Evolutionary conservation across 331 rosid genomes (phyloP), one percentile per base, ranked within the genome.

Genomic region (Malus hybrid): DNA sequence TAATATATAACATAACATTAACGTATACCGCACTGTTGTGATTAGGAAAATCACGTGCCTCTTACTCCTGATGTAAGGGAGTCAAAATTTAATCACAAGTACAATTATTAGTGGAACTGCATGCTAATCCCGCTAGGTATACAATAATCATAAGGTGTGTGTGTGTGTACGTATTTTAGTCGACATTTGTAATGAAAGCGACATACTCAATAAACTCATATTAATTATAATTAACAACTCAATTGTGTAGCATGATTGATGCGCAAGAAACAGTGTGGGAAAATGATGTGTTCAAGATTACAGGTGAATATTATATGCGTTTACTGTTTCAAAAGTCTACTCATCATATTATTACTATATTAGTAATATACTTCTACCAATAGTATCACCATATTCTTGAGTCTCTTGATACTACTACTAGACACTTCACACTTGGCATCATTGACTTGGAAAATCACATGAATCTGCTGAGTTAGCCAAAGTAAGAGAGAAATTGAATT

Each of bases 301-400:
- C 69, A 42, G 77, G 77, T 42, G 59, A 42, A 34, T 73, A 73
- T 73, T n/a, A 73, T 36, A 73, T 60, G 68, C 6, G 29, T 73
- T 73, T 27, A 20, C n/a, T 28, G 60, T 9, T n/a, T 60, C 15
- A 60, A 54, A 6, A 19, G 59, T 54, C 59, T 54, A 54, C 22
- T 15, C 59, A 18, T 54, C 20, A 54, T 44, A 44, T 44, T 44
- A 11, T 44, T 44, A 31, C 32, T 31, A 31, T 31, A 33, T 33
- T 33, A 33, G 7, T 33, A 33, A 33, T 33, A 33, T 33, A 33
- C 7, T 33, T 33, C 7, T 33, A 3, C 0, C 50, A 11, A 44
- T 12, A 5, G 15, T 44, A 11, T 44, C 15, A 44, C 15, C 6
- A 3, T 44, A 11, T 44, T 44, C 50, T 10, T 44, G 50, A 44